Evolutionary conservation across 2,329 filamentous ascomycete genomes (phyloP).

Genomic region (Xylaria multiplex): DNA sequence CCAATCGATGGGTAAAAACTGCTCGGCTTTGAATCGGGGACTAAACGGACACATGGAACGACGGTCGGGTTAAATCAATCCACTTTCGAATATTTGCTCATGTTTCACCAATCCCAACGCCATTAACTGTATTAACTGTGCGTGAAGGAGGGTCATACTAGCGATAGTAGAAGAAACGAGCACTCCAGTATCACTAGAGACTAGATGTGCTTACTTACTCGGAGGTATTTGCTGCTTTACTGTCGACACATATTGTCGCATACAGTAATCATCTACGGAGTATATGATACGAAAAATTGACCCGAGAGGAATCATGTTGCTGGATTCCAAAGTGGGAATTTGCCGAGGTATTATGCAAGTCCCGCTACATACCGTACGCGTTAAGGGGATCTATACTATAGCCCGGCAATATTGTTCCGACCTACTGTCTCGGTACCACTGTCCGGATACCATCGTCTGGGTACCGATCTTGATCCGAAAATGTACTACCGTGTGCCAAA

Average conservation of each 20-base stretch:
- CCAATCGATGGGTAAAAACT: not conserved
- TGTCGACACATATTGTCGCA: not conserved
- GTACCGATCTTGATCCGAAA: not conserved
- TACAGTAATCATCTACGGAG: slow-evolving; percentile 34
- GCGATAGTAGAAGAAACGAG: not conserved
- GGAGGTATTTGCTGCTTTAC: not conserved
- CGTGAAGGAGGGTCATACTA: no score
- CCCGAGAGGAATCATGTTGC: not conserved
- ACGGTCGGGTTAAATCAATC: not conserved
- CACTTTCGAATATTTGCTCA: not conserved
- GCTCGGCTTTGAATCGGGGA: not conserved
- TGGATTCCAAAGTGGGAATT: not conserved
- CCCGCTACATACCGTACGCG: no score
- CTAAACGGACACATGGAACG: not conserved
- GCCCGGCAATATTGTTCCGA: not conserved
- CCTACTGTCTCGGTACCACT: not conserved
- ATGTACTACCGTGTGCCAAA: not conserved
- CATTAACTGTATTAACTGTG: no score
- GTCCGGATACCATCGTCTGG: no score
- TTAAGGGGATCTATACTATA: no score
- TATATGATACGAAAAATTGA: slow-evolving; percentile 43
- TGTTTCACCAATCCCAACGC: no score
- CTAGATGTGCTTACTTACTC: not conserved
- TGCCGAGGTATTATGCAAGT: slow-evolving; percentile 8
- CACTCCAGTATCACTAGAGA: not conserved